Base-by-base conservation (phyloP, 139 green algal species). In the Dunaliella primolecta region DNA sequence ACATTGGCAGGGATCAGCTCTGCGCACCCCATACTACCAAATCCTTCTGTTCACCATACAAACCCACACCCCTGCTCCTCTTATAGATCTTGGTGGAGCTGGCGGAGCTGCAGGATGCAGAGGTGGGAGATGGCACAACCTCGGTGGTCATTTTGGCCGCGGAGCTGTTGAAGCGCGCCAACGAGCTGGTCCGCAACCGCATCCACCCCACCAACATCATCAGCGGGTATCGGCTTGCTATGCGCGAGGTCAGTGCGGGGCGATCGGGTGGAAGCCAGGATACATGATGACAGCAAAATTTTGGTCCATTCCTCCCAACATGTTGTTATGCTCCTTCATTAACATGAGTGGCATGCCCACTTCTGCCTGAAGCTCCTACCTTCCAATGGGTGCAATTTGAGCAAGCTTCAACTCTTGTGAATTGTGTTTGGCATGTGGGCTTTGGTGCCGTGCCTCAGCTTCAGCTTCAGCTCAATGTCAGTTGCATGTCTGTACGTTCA, bases 121-220 rank as follows among this genome's bases (percentile, higher is more conserved):
- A 99, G 88, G 97, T 99, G 33, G 97, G 97, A 11, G 97, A 99
- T 83, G 97, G 97, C 81, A 99, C 97, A 71, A 99, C 97, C 1
- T 96, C 90, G 0, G 97, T 99, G n/a, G 97, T 99, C 36, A 98
- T 99, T 55, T 84, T 99, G 33, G 97, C 97, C 1, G 93, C 96
- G 0, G 97, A 99, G 93, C 96, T 99, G 35, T 87, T 99, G 25
- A 97, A 96, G 87, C 93, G 95, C 1, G 97, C 95, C 34, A 98
- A 98, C 84, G 94, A 98, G 34, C 93, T 99, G 3, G 96, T 99
- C 30, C 88, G 94, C 1, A 93, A 95, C 78, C 97, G 97, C 83
- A 98, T 99, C 82, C 97, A 99, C 86, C 97, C 97, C 7, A 99
- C 97, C 20, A 98, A 95, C 86, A 98, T 99, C 88, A 99, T 99